Conservation (phyloP, 1,139 yeast genomes). For the Zygoascus hellenicus region DNA sequence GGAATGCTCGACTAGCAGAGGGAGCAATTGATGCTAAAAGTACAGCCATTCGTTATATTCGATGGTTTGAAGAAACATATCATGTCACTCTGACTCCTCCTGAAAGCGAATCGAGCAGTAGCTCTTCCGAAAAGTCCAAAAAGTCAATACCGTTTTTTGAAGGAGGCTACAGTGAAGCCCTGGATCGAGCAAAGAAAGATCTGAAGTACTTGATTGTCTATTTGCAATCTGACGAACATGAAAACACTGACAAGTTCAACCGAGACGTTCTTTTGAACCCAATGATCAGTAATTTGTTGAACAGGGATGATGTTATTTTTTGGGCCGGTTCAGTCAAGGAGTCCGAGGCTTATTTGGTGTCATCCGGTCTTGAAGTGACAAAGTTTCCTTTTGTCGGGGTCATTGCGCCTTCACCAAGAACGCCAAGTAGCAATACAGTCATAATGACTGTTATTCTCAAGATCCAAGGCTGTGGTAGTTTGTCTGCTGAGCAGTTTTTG, state of each 20-base stretch:
- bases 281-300: slow-evolving; percentile 47
- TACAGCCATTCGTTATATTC: slow-evolving; percentile 37
- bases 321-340: slow-evolving; percentile 89
- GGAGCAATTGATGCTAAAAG: slow-evolving; percentile 37
- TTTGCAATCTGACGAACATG: slow-evolving; percentile 69
- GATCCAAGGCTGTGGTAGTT: slow-evolving; percentile 50
- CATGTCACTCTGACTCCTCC: slow-evolving; percentile 17
- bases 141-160: slow-evolving; percentile 41
- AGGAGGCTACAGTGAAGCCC: slow-evolving; percentile 74
- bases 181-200: slow-evolving; percentile 58
- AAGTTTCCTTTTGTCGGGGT: slow-evolving; percentile 76
- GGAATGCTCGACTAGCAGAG: slow-evolving; percentile 32
- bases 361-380: slow-evolving; percentile 67
- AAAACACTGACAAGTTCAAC: slow-evolving; percentile 51
- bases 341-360: slow-evolving; percentile 80
- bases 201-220: slow-evolving; percentile 69
- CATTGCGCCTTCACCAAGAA: slow-evolving; percentile 45
- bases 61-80: slow-evolving; percentile 37
- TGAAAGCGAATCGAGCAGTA: not conserved
- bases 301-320: slow-evolving; percentile 48
- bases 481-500: slow-evolving; percentile 34
- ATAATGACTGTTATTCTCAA: slow-evolving; percentile 56
- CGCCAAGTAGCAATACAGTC: slow-evolving; percentile 32
- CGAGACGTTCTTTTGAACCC: slow-evolving; percentile 52
- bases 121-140: slow-evolving; percentile 3